These are phyloP conservation scores for Coprinopsis strossmayeri DNA, from an alignment of 768 basidiomycete genomes.

Conservation along the genomic window DNA sequence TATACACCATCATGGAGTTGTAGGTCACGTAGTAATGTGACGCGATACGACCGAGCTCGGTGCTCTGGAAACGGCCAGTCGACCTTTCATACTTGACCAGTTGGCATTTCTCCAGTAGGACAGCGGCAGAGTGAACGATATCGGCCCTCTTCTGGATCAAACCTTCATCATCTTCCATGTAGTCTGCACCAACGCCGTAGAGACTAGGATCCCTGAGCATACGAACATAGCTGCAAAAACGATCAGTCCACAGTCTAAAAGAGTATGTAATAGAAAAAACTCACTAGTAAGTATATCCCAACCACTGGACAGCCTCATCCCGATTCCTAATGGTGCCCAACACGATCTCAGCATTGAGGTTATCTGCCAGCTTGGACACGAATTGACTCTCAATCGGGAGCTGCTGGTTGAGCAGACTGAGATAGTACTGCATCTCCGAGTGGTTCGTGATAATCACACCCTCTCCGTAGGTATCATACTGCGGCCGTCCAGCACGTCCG, in stretches of 20 bases:
- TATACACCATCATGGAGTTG: constrained; percentile 94
- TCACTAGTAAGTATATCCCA: constrained; percentile 90
- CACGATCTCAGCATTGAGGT: constrained; percentile 92
- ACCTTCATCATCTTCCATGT: constrained; percentile 56
- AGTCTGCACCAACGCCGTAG: constrained; percentile 86
- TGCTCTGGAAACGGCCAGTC: constrained; percentile 84
- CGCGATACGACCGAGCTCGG: constrained; percentile 90
- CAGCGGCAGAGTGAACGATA: constrained; percentile 90
- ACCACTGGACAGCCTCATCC: constrained; percentile 96
- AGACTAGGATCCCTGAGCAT: constrained; percentile 87
- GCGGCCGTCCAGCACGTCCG: constrained; percentile 93
- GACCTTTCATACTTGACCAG: constrained; percentile 91
- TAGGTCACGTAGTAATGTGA: constrained; percentile 95
- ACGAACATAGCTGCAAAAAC: constrained; percentile 70
- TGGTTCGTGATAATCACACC: constrained; percentile 99
- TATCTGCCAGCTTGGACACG: constrained; percentile 87
- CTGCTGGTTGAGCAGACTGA: constrained; percentile 93
- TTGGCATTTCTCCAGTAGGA: constrained; percentile 87
- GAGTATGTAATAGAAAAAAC: constrained; percentile 22
- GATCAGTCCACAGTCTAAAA: neutral
- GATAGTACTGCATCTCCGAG: constrained; percentile 93
- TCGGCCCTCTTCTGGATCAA: constrained; percentile 49
- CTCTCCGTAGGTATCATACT: constrained; percentile 95
- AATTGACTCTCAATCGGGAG: constrained; percentile 97
- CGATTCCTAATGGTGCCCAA: constrained; percentile 91